These are phyloP conservation scores for Scutellaria baicalensis DNA, from an alignment of 257 asterid species.

Conservation along the genomic window DNA sequence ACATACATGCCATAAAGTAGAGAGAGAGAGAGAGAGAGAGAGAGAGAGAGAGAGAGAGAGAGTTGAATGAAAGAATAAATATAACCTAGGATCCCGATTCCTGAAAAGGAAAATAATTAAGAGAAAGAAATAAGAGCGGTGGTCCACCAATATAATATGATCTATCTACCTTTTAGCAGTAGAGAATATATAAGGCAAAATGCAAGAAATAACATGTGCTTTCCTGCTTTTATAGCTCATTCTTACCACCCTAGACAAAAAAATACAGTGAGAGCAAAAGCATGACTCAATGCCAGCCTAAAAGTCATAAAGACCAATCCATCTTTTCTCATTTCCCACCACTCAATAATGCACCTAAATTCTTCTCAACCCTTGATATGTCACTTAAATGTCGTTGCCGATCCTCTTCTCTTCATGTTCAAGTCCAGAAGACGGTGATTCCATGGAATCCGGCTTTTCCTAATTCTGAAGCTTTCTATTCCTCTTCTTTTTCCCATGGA, in stretches of 20 bases:
- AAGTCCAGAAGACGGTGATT: background rate
- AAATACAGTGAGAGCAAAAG: conserved; percentile 8
- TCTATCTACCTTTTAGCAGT: background rate
- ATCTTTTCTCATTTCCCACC: conserved; percentile 19
- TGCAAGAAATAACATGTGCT: conserved; percentile 19
- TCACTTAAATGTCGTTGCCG: background rate
- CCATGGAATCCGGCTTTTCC: conserved; percentile 18
- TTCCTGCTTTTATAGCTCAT: conserved; percentile 2
- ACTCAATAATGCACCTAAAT: conserved; percentile 11
- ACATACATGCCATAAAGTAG: background rate
- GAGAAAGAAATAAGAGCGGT: conserved; percentile 9
- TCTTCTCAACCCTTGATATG: background rate
- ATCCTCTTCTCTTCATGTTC: background rate
- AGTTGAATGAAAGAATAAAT: background rate
- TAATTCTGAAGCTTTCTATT: background rate
- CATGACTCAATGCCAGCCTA: conserved; percentile 25
- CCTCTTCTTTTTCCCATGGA: background rate
- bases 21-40: too few relatives aligned
- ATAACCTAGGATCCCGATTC: conserved; percentile 13
- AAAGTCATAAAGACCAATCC: conserved; percentile 23
- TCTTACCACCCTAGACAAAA: conserved; percentile 11
- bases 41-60: too few relatives aligned
- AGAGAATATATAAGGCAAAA: background rate
- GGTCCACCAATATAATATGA: conserved; percentile 15
- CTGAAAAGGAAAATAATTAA: background rate